These are phyloP conservation scores for Coniella vitis DNA, from an alignment of 2,329 filamentous ascomycete genomes.

Conservation along the genomic window DNA sequence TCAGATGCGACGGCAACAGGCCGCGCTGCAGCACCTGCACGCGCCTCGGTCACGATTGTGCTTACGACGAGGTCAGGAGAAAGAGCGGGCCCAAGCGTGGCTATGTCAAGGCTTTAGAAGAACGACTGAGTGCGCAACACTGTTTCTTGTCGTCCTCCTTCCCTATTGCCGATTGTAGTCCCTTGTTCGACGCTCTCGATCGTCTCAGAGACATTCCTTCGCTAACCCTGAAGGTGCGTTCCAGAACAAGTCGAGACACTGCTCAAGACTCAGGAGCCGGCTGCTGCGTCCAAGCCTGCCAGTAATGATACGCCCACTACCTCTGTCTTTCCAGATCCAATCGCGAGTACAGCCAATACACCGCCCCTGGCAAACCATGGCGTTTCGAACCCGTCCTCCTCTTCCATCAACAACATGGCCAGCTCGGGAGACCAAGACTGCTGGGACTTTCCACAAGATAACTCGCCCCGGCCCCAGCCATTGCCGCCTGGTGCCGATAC, in stretches of 20 bases:
- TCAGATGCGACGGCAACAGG: constrained; percentile 78
- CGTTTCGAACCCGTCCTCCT: constrained; percentile 34
- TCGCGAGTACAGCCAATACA: constrained; percentile 26
- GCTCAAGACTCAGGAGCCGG: constrained; percentile 68
- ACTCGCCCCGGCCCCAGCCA: constrained; percentile 29
- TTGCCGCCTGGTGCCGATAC: constrained; percentile 45
- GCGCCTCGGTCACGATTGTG: constrained; percentile 77
- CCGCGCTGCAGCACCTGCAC: constrained; percentile 86
- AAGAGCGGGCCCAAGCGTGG: constrained; percentile 93
- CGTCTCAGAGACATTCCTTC: background rate
- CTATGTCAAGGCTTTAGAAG: constrained; percentile 90
- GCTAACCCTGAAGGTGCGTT: constrained; percentile 13
- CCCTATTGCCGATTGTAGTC: constrained; percentile 10
- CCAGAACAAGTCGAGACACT: constrained; percentile 89
- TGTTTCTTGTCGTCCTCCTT: constrained; percentile 6
- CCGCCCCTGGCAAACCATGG: constrained; percentile 28
- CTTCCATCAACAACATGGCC: constrained; percentile 27
- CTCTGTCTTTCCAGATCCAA: constrained; percentile 14
- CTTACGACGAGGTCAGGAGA: constrained; percentile 85
- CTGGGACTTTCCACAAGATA: constrained; percentile 50
- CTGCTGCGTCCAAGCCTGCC: constrained; percentile 9
- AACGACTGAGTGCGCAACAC: constrained; percentile 69
- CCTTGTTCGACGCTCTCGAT: background rate
- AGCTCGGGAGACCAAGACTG: constrained; percentile 43
- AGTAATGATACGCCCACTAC: constrained; percentile 23